Evolutionary conservation across 257 asterid species (phyloP), one percentile per base, ranked within the genome.

Genomic region (Scutellaria galericulata): DNA sequence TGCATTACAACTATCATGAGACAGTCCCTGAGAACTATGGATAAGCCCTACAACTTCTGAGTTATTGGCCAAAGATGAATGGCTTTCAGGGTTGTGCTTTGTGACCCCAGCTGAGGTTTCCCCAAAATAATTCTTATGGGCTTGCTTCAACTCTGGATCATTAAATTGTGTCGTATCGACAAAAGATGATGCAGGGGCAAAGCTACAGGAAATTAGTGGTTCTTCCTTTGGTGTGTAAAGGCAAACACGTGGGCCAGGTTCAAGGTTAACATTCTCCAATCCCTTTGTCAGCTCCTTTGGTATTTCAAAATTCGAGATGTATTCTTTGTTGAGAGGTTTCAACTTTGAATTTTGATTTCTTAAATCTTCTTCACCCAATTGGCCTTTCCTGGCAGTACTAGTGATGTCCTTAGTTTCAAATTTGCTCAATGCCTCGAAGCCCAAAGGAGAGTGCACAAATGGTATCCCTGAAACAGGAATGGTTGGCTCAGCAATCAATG

Each of bases 191-290:
- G 78, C 70, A 47, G 80, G 78, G 62, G 71, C 71, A 52, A 71
- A 71, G 53, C 54, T 46, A 64, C 64, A 74, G 64, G 74, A 65
- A 64, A 57, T 71, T 56, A 77, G 84, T 57, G 79, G 22, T 51
- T 72, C 80, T 60, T 78, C 76, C 64, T 60, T 66, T 65, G 74
- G 58, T 71, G 75, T 20, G 62, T 70, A 78, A 64, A 68, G 74
- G 58, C 70, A 78, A 64, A 45, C 48, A 57, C 0, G 63, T 53
- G 83, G 72, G 68, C 46, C 56, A 44, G 77, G 75, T 68, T 61
- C 83, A 63, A 82, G 20, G 53, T 75, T 82, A 66, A 74, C 66
- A 67, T 75, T 74, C 55, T 72, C 79, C 76, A 77, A 73, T 55
- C 77, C 83, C 64, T 56, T 75, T 67, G 62, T 27, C 44, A 71